Conservation (phyloP, 768 basidiomycete genomes). For the Cystofilobasidium ferigula region DNA sequence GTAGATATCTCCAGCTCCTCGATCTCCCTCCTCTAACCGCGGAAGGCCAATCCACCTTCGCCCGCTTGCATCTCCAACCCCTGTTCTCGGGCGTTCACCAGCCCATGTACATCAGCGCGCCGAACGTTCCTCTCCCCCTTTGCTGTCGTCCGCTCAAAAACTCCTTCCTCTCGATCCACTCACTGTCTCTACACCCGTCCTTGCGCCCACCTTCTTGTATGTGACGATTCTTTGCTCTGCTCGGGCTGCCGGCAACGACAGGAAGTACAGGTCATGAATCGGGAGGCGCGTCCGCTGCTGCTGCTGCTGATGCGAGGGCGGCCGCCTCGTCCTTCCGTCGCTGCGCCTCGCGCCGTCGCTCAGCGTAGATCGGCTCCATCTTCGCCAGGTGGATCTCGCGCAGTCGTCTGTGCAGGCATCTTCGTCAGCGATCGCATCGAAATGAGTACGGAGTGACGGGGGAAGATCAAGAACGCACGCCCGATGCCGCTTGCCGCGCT, state of each 20-base stretch:
- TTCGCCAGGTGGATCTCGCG: neutral
- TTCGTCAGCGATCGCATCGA: neutral
- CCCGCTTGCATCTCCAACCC: neutral
- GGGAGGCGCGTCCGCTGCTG: neutral
- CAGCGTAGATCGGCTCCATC: conserved; percentile 2
- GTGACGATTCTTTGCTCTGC: no score
- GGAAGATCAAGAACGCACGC: neutral
- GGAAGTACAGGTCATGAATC: neutral
- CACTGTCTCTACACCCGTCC: no score
- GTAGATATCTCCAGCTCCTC: no score
- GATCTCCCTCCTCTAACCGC: no score
- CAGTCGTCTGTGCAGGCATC: neutral
- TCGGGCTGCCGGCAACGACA: no score
- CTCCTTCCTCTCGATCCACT: neutral
- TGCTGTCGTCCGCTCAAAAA: neutral
- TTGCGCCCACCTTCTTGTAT: no score
- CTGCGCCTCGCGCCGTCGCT: neutral
- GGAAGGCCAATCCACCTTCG: no score
- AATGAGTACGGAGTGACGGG: neutral
- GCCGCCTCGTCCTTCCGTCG: neutral
- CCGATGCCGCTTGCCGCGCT: conserved; percentile 8
- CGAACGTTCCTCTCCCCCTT: neutral
- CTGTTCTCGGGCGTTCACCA: no score
- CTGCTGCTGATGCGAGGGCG: neutral
- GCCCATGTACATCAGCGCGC: no score